phyloP scores from a whole-genome alignment of 768 basidiomycete genomes.

The Cystobasidiopsis lactophilus region DNA sequence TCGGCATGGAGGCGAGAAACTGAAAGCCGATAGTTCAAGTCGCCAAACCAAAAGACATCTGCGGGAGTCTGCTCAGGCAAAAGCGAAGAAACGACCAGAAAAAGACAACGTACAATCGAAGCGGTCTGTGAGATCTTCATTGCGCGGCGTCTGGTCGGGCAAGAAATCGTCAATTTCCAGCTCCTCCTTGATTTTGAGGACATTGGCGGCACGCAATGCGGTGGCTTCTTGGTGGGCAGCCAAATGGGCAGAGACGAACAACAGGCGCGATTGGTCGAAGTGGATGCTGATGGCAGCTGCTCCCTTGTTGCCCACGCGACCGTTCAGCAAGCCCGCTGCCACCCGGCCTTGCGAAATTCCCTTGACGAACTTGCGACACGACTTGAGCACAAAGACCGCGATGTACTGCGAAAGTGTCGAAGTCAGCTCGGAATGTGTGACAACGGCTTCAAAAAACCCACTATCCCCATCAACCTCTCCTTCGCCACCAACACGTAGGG shows the following conservation, averaged over 20 bases:
- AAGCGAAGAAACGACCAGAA: conserved; percentile 38
- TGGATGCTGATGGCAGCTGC: conserved; percentile 77
- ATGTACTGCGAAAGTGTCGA: conserved; percentile 13
- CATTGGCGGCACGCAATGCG: conserved; percentile 58
- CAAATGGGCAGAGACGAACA: conserved; percentile 79
- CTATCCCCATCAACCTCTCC: conserved; percentile 80
- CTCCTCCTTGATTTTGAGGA: conserved; percentile 76
- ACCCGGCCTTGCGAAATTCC: conserved; percentile 55
- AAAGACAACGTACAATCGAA: conserved; percentile 77
- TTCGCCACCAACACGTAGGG: conserved; percentile 70
- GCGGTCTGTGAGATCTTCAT: conserved; percentile 49
- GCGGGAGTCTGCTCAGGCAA: not conserved
- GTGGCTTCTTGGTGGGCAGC: conserved; percentile 51
- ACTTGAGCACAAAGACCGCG: conserved; percentile 25
- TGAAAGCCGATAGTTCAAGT: conserved; percentile 64
- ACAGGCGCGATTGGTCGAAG: conserved; percentile 53
- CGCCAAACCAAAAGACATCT: not conserved
- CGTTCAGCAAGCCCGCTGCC: conserved; percentile 71
- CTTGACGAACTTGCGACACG: conserved; percentile 24
- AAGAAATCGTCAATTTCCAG: conserved; percentile 60
- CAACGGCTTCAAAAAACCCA: conserved; percentile 51
- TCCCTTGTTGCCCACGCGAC: conserved; percentile 77
- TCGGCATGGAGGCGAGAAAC: conserved; percentile 79
- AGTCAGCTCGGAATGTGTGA: not conserved
- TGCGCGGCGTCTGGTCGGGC: conserved; percentile 10